Evolutionary conservation across 805 yeast genomes (phyloP), one percentile per base, ranked within the genome.

Genomic region (Komagataella pseudopastoris): DNA sequence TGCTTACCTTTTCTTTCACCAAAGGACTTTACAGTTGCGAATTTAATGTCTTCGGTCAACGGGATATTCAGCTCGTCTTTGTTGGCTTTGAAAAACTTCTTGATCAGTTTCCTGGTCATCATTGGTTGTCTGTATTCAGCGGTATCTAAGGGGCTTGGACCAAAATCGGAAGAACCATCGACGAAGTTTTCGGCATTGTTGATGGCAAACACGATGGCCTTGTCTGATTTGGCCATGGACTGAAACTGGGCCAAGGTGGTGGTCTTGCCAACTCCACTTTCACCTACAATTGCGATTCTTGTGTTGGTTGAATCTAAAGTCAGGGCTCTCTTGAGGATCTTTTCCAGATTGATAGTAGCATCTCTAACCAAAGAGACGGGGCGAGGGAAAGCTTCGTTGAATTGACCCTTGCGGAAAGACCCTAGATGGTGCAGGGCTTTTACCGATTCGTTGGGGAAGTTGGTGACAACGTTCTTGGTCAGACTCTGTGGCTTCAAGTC

Each of bases 201-300:
- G 16, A 88, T 64, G 49, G 85, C 87, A 48, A 89, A 59, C 4
- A 87, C 66, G 14, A 83, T 70, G 23, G 75, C 65, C 16, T 70
- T 64, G 36, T 66, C 61, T 39, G 71, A 59, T 7, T 67, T 61
- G 3, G 80, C 75, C 48, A 85, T 64, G 0, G 84, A 78, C 46
- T 83, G 83, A 1, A 82, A 71, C 64, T 89, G 96, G 0, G 90
- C 65, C 48, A 89, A 59, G 44, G 83, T 60, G 0, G 88, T 78
- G 3, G 91, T 77, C 69, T 89, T 90, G 6, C 97, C 97, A 8
- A 77, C 73, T 49, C 96, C 96, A 47, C 77, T 67, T 51, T 76
- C 81, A 46, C 96, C 96, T 18, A 77, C 63, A n/a, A 88, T 54
- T 30, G 81, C 69, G 30, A 75, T 58, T 58, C 83, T 72, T 60